Evolutionary conservation across 768 basidiomycete species (phyloP).

Genomic region (Boletus rubroflammeus): DNA sequence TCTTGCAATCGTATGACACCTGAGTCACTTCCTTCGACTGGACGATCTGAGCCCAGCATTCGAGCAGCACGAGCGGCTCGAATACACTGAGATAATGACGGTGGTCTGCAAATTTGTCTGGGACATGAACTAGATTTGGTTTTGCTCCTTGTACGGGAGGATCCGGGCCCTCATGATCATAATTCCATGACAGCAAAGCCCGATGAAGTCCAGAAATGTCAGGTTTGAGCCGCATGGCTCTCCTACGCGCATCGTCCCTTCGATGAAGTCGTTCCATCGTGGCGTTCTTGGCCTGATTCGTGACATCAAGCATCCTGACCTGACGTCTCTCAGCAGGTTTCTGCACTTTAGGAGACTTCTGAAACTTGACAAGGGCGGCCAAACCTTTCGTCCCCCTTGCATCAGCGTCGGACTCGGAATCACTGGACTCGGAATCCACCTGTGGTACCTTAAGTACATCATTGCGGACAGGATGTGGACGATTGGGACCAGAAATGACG

Average conservation of each 20-base stretch:
- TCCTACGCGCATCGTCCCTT: slow-evolving; percentile 57
- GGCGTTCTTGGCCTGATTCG: slow-evolving; percentile 39
- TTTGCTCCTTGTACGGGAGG: slow-evolving; percentile 51
- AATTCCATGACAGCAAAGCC: slow-evolving; percentile 81
- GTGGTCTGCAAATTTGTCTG: slow-evolving; percentile 61
- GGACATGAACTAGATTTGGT: slow-evolving; percentile 43
- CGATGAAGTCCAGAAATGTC: slow-evolving; percentile 78
- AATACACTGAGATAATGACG: slow-evolving; percentile 71
- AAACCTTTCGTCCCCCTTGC: slow-evolving; percentile 41
- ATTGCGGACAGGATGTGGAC: slow-evolving; percentile 18
- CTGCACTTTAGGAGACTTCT: slow-evolving; percentile 56
- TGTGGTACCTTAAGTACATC: slow-evolving; percentile 7
- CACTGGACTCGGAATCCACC: slow-evolving; percentile 39
- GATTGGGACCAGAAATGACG: slow-evolving; percentile 33
- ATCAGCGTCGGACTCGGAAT: slow-evolving; percentile 47
- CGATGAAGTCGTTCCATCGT: slow-evolving; percentile 49
- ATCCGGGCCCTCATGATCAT: slow-evolving; percentile 57
- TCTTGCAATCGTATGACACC: slow-evolving; percentile 55
- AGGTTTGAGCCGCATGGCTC: slow-evolving; percentile 71
- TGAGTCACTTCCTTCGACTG: slow-evolving; percentile 69
- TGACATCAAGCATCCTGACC: slow-evolving; percentile 59
- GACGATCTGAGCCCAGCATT: slow-evolving; percentile 86
- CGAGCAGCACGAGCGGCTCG: slow-evolving; percentile 80
- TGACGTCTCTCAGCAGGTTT: slow-evolving; percentile 58
- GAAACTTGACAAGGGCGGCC: slow-evolving; percentile 53